These are phyloP conservation scores for Pichia sp. DNA, from an alignment of 1,139 yeast species.

Conservation along the genomic window DNA sequence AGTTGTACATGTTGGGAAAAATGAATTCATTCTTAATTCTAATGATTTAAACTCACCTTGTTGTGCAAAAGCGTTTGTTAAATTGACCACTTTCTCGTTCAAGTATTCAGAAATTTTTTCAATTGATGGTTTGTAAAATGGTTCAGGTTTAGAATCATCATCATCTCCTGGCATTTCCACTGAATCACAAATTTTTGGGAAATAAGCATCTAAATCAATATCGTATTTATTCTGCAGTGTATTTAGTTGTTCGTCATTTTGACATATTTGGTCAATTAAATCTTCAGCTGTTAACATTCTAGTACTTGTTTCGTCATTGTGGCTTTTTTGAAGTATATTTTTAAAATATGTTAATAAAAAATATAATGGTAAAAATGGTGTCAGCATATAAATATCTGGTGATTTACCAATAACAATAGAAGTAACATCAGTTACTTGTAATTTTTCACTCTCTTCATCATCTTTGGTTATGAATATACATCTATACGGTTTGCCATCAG, in stretches of 20 bases:
- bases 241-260: conserved; percentile 27
- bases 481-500: conserved; percentile 12
- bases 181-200: conserved; percentile 37
- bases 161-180: no score
- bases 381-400: conserved; percentile 37
- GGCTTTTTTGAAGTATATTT: conserved; percentile 25
- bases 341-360: conserved; percentile 37
- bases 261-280: conserved; percentile 38
- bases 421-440: conserved; percentile 16
- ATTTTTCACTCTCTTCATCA: conserved; percentile 12
- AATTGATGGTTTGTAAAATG: conserved; percentile 42
- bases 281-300: conserved; percentile 43
- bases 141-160: conserved; percentile 36
- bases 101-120: conserved; percentile 33
- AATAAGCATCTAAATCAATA: conserved; percentile 22
- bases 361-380: conserved; percentile 39
- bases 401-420: conserved; percentile 23
- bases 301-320: conserved; percentile 4
- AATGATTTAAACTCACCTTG: background rate
- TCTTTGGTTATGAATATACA: conserved; percentile 9
- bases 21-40: conserved; percentile 15
- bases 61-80: conserved; percentile 30
- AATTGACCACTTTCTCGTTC: conserved; percentile 28
- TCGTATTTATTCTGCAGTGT: conserved; percentile 26
- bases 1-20: conserved; percentile 1